A percentile compares a stretch with the other conserved stretches of the same genome.
Conservation (phyloP, 345 rosid species). For the Mercurialis annua region DNA sequence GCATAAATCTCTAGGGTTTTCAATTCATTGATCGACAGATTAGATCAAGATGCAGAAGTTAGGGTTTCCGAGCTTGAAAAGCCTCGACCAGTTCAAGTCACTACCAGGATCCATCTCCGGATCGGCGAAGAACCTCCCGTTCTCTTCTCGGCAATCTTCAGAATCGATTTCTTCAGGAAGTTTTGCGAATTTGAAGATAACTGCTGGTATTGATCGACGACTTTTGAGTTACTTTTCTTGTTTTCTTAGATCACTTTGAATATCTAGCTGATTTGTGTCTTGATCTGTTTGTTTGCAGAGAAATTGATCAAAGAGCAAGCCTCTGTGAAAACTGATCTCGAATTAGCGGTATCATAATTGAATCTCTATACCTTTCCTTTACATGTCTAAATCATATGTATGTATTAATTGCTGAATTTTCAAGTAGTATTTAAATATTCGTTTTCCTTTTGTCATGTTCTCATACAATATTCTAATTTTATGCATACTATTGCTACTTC, state of each 20-base stretch:
- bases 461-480: background rate
- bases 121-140: slow-evolving; percentile 48
- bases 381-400: background rate
- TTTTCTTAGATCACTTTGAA: slow-evolving; percentile 3
- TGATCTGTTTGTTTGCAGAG: slow-evolving; percentile 45
- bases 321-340: slow-evolving; percentile 75
- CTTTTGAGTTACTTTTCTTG: background rate
- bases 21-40: background rate
- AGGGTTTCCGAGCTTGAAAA: slow-evolving; percentile 65
- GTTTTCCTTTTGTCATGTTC: background rate
- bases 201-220: slow-evolving; percentile 58
- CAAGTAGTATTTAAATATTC: too few relatives aligned
- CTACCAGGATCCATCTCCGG: slow-evolving; percentile 38
- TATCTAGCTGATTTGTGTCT: slow-evolving; percentile 24
- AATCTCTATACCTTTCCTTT: background rate
- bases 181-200: slow-evolving; percentile 72
- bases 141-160: slow-evolving; percentile 48
- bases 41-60: slow-evolving; percentile 58
- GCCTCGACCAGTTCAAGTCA: slow-evolving; percentile 58
- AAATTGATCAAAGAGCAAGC: slow-evolving; percentile 91
- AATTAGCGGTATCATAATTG: slow-evolving; percentile 61
- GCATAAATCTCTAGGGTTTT: background rate
- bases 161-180: slow-evolving; percentile 57
- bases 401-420: background rate
- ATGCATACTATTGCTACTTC: background rate